Percentiles rank a stretch among this genome's conserved stretches.
Evolutionary conservation across 176 grass and related monocot genomes (phyloP).

Genomic region (Carex myosuroides): DNA sequence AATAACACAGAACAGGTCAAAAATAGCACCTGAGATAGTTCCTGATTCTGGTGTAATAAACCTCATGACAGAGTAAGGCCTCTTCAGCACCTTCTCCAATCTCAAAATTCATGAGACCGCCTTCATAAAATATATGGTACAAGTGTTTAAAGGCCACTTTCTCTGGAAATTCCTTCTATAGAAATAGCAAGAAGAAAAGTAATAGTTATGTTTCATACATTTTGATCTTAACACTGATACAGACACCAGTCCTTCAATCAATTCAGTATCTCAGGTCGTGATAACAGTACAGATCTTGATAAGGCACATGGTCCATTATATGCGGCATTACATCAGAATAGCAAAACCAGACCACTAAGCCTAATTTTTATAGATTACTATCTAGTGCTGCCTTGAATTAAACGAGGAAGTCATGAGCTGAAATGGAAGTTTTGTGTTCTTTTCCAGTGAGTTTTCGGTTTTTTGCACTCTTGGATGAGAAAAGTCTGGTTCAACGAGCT

Average conservation of each 20-base stretch:
- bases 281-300: not conserved
- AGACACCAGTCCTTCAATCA: too few relatives aligned
- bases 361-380: not conserved
- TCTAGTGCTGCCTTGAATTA: conserved; percentile 29
- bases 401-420: conserved; percentile 30
- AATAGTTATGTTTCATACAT: not conserved
- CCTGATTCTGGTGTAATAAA: conserved; percentile 32
- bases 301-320: not conserved
- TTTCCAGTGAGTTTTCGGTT: conserved; percentile 48
- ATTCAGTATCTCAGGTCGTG: not conserved
- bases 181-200: not conserved
- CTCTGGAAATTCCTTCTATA: not conserved
- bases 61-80: conserved; percentile 40
- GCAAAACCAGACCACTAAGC: not conserved
- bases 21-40: conserved; percentile 37
- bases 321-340: not conserved
- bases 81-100: conserved; percentile 35
- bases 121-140: conserved; percentile 57
- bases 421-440: conserved; percentile 27
- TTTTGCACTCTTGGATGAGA: conserved; percentile 45
- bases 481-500: conserved; percentile 48
- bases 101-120: conserved; percentile 49
- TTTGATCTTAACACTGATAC: not conserved
- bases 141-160: conserved; percentile 35
- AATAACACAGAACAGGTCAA: not conserved